Conservation (phyloP, 495 filamentous ascomycete species). For the Penicilliopsis zonata region DNA sequence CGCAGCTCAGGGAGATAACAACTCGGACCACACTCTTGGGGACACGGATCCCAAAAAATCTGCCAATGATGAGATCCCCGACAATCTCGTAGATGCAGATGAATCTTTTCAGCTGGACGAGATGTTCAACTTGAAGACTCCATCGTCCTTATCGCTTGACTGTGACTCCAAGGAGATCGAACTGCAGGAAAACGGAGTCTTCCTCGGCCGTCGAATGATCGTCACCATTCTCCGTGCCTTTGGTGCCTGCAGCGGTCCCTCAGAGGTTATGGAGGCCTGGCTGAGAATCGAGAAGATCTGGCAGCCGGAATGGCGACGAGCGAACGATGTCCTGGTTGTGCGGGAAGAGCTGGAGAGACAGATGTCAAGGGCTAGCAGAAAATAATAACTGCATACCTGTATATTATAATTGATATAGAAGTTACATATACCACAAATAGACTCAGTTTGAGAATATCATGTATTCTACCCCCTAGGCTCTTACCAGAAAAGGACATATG, state of each 20-base stretch:
- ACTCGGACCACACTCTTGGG: neutral
- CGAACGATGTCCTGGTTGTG: slow-evolving; percentile 22
- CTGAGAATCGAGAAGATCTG: slow-evolving; percentile 29
- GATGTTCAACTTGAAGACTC: slow-evolving; percentile 4
- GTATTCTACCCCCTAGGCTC: neutral
- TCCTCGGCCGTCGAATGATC: slow-evolving; percentile 30
- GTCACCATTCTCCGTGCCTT: slow-evolving; percentile 30
- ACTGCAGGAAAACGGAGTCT: slow-evolving; percentile 28
- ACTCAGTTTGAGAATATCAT: too few species aligned
- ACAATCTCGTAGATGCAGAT: slow-evolving; percentile 2
- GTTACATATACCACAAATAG: too few species aligned
- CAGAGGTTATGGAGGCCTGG: slow-evolving; percentile 30
- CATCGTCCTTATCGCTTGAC: neutral
- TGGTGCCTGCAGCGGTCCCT: slow-evolving; percentile 23
- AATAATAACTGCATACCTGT: slow-evolving; percentile 1
- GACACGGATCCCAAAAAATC: slow-evolving; percentile 1
- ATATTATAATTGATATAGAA: slow-evolving; percentile 1
- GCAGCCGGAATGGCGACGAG: slow-evolving; percentile 25
- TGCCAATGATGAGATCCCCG: neutral
- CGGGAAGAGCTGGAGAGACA: slow-evolving; percentile 30
- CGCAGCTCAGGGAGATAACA: neutral
- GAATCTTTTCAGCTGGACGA: slow-evolving; percentile 10
- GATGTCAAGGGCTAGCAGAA: slow-evolving; percentile 7
- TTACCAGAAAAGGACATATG: neutral
- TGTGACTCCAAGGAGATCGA: slow-evolving; percentile 7